Percentiles rank a stretch among this genome's conserved stretches.
phyloP scores from a whole-genome alignment of 2,329 filamentous ascomycete species.

The Conoideocrella luteorostrata region DNA sequence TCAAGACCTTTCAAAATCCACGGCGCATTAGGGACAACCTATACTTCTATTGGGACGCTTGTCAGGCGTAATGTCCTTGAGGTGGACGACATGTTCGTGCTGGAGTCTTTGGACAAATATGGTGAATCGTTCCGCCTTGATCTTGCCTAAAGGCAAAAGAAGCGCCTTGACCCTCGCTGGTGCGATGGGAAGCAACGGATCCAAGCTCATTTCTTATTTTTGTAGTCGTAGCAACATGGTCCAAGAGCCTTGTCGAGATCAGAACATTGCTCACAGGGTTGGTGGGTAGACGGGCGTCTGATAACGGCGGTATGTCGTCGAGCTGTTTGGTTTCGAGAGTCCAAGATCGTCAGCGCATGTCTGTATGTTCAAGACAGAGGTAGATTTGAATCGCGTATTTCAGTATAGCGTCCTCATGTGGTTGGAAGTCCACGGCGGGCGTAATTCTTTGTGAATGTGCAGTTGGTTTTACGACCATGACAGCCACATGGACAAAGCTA shows the following conservation, averaged over 20 bases:
- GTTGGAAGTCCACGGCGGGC: too few relatives aligned
- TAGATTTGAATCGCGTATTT: too few relatives aligned
- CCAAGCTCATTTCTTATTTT: constrained; percentile 69
- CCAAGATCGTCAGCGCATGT: too few relatives aligned
- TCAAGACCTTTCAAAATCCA: neutral
- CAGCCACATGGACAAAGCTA: too few relatives aligned
- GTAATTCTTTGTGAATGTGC: too few relatives aligned
- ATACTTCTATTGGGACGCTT: constrained; percentile 78
- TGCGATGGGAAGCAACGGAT: constrained; percentile 84
- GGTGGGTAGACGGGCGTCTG: too few relatives aligned
- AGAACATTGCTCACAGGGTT: neutral
- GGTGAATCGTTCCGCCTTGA: constrained; percentile 74
- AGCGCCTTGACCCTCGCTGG: constrained; percentile 86
- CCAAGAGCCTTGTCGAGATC: constrained; percentile 8
- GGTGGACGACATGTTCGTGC: constrained; percentile 71
- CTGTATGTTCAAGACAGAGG: too few relatives aligned
- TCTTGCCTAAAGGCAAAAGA: constrained; percentile 78
- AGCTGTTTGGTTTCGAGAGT: too few relatives aligned
- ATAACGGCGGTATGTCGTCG: too few relatives aligned
- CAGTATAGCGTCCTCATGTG: too few relatives aligned
- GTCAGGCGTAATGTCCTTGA: constrained; percentile 84
- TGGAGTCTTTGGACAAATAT: constrained; percentile 73
- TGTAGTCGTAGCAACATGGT: constrained; percentile 27
- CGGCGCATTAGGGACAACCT: constrained; percentile 4
- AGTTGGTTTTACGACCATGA: too few relatives aligned